Evolutionary conservation across 2,329 filamentous ascomycete genomes (phyloP), one percentile per base, ranked within the genome.

Genomic region (Fusarium camptoceras): DNA sequence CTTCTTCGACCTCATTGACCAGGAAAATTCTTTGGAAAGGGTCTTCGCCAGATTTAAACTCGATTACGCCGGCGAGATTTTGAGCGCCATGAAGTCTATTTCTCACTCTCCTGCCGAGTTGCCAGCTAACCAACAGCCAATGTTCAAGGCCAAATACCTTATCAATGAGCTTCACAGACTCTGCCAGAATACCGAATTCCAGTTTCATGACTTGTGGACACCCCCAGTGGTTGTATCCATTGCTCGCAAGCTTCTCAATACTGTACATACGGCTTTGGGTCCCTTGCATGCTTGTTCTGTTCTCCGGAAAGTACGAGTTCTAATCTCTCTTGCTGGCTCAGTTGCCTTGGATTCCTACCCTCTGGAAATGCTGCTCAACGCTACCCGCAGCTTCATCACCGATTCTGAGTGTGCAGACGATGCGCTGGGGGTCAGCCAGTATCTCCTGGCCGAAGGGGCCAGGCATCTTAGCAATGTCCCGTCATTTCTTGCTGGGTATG

Each of bases 391-490:
- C 0, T 97, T 94, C 71, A 83, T 98, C 8, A 91, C 91, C 2
- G 91, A 98, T 72, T 86, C 91, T 0, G 92, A 97, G 76, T 98
- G 95, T 78, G 92, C 94, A 12, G 93, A 97, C 76, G 96, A 99
- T 81, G 91, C 93, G 3, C 85, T 98, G 46, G 95, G 94, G 0
- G 87, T 99, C 34, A 89, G 92, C 64, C 92, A 94, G 78, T 98
- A 97, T 79, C 85, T 99, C 2, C 84, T 98, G 16, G 83, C 87
- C 8, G 86, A 87, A 54, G 94, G 95, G 10, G 82, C 83, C 18
- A 73, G 81, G 8, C 90, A 95, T 76, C 83, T 99, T 7, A 81
- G 79, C 6, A 84, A 87, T 31, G 84, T 86, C 1, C 89, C 94
- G 1, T 91, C 90, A 0, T 98, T 98, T 73, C 83, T 97, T 43